Evolutionary conservation across 495 filamentous ascomycete species (phyloP).

Genomic region (Bryoglossum gracile): DNA sequence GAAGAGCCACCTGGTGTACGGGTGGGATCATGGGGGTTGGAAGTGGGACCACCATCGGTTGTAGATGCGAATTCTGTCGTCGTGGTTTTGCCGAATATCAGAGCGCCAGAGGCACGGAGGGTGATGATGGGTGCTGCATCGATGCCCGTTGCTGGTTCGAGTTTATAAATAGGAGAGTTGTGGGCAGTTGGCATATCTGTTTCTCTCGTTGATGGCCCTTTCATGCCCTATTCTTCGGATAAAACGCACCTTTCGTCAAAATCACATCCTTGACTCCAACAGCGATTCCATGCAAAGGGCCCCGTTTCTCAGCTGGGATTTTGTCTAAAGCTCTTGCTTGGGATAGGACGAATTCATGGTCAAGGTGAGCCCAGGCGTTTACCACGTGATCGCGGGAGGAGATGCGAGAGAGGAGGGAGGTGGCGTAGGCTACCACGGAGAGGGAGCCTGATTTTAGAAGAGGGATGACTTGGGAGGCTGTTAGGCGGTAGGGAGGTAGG

Average conservation of each 20-base stretch:
- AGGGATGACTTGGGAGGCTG: slow-evolving; percentile 32
- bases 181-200: slow-evolving; percentile 46
- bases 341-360: slow-evolving; percentile 38
- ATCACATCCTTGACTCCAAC: slow-evolving; percentile 54
- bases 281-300: slow-evolving; percentile 46
- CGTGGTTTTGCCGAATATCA: slow-evolving; percentile 44
- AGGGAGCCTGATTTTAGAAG: slow-evolving; percentile 31
- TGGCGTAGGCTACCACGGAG: slow-evolving; percentile 45
- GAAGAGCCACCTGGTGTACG: slow-evolving; percentile 49
- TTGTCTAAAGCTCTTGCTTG: slow-evolving; percentile 45
- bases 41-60: slow-evolving; percentile 30
- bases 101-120: slow-evolving; percentile 39
- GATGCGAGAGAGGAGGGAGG: slow-evolving; percentile 44
- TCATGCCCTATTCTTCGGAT: not conserved
- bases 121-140: slow-evolving; percentile 39
- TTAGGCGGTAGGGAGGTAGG: slow-evolving; percentile 32
- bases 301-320: slow-evolving; percentile 37
- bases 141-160: slow-evolving; percentile 26
- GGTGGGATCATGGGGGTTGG: slow-evolving; percentile 39
- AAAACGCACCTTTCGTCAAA: slow-evolving; percentile 41
- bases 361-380: slow-evolving; percentile 45
- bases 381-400: slow-evolving; percentile 38
- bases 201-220: not conserved
- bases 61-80: slow-evolving; percentile 46
- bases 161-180: slow-evolving; percentile 41